Percentiles rank a stretch among this genome's conserved stretches.
phyloP scores from a whole-genome alignment of 139 green algal genomes.

The Spirogloea muscicola region DNA sequence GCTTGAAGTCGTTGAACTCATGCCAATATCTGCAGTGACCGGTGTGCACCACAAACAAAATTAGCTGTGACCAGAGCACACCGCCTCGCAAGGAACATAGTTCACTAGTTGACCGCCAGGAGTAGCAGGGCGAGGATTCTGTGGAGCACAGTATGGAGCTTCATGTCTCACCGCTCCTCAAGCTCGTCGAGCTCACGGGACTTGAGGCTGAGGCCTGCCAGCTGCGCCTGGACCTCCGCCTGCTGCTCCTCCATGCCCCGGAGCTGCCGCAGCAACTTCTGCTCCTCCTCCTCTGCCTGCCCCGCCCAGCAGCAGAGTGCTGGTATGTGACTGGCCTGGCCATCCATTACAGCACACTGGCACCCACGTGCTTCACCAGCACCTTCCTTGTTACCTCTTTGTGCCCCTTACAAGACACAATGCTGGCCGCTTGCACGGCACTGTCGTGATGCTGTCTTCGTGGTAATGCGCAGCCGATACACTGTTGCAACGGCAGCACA shows the following conservation, averaged over 20 bases:
- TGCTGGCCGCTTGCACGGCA: too few relatives aligned
- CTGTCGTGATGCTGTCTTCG: too few relatives aligned
- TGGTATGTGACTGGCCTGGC: conserved; percentile 12
- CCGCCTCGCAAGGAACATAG: not conserved
- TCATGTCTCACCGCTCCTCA: conserved; percentile 11
- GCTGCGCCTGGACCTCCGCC: conserved; percentile 42
- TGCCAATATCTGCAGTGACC: conserved; percentile 68
- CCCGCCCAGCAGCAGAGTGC: not conserved
- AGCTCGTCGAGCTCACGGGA: not conserved
- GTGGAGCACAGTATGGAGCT: not conserved
- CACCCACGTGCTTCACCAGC: not conserved
- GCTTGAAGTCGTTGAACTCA: conserved; percentile 74
- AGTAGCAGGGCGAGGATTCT: not conserved
- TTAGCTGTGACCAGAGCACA: conserved; percentile 14
- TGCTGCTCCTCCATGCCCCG: conserved; percentile 22
- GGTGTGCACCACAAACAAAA: conserved; percentile 11
- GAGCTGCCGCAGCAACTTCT: conserved; percentile 50
- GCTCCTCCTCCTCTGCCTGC: conserved; percentile 34
- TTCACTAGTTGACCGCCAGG: not conserved
- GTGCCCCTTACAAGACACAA: not conserved
- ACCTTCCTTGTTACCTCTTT: not conserved
- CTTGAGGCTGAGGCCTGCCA: conserved; percentile 42
- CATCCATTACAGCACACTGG: conserved; percentile 7
- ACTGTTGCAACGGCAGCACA: too few relatives aligned
- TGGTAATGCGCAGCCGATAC: too few relatives aligned